Base-by-base conservation (phyloP, 148 eudicot genomes). In the Mesembryanthemum crystallinum region DNA sequence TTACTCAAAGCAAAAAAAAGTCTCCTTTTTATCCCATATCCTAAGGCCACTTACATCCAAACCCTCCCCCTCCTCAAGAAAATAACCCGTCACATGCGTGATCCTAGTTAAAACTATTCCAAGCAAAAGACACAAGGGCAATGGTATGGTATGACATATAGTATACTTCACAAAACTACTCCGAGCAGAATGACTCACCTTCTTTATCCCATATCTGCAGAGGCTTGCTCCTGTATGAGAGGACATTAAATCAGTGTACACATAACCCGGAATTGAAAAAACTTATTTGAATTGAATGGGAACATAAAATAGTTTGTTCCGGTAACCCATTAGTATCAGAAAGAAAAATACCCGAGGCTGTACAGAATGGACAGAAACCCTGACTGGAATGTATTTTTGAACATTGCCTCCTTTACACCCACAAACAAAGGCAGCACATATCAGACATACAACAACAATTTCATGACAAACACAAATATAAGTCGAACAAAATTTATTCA, bases 141-240 rank as follows among this genome's bases (percentile, higher is more conserved):
- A n/a, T n/a, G n/a, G n/a, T n/a, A 35, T 35, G 6, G 39, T 35
- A 28, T 3, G 4, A 60, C 14, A 60, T 7, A 60, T 5, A 58
- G 49, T 18, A 29, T n/a, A 6, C 14, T 43, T 0, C 30, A 62
- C 17, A 14, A 29, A 52, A 15, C 27, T 32, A 51, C 24, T 13
- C 15, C 68, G 39, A 74, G 30, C 30, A 54, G 32, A 65, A 52
- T 6, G 29, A 11, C 8, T 29, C 74, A 92, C 99, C 97, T 86
- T 96, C 98, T 86, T 96, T 96, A 76, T 96, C 99, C 99, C 99
- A 92, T 73, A 92, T 92, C 85, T 96, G 99, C 84, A 96, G 72
- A 55, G 99, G 99, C 81, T 96, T 96, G 87, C 99, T 96, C 92
- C 99, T 95, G 80, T 12, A 64, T 20, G 60, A 65, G 45, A 71